A percentile compares a stretch with the other conserved stretches of the same genome.
phyloP scores from a whole-genome alignment of 805 yeast species.

The Lachancea mirantina region DNA sequence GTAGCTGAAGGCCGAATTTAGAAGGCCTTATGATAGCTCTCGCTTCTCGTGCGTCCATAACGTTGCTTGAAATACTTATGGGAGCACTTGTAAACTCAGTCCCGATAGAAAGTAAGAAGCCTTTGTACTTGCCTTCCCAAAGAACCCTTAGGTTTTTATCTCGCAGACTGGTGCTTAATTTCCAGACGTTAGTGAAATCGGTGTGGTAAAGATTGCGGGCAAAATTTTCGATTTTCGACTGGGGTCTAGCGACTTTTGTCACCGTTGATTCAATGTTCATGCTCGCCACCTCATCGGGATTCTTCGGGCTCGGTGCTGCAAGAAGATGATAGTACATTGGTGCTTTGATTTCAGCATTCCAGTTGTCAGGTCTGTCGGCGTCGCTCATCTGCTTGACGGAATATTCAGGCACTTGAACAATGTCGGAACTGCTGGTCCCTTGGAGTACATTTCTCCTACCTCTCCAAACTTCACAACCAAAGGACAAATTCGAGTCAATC shows the following conservation, averaged over 20 bases:
- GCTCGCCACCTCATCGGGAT: conserved; percentile 22
- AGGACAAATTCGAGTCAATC: conserved; percentile 74
- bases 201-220: conserved; percentile 44
- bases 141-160: conserved; percentile 54
- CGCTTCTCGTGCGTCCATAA: conserved; percentile 1
- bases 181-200: conserved; percentile 63
- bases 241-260: conserved; percentile 28
- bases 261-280: conserved; percentile 29
- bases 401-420: background rate
- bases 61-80: conserved; percentile 5
- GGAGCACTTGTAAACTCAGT: conserved; percentile 35
- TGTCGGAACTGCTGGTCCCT: background rate
- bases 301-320: conserved; percentile 16
- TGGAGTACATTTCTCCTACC: conserved; percentile 24
- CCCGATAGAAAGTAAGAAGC: conserved; percentile 74
- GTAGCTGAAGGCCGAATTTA: conserved; percentile 28
- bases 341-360: conserved; percentile 5
- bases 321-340: conserved; percentile 16
- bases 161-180: conserved; percentile 61
- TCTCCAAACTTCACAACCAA: conserved; percentile 83
- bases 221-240: conserved; percentile 44
- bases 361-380: background rate
- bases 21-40: conserved; percentile 12
- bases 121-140: conserved; percentile 87
- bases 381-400: background rate